Evolutionary conservation across 495 filamentous ascomycete genomes (phyloP).

Genomic region (Usnea hakonensis): DNA sequence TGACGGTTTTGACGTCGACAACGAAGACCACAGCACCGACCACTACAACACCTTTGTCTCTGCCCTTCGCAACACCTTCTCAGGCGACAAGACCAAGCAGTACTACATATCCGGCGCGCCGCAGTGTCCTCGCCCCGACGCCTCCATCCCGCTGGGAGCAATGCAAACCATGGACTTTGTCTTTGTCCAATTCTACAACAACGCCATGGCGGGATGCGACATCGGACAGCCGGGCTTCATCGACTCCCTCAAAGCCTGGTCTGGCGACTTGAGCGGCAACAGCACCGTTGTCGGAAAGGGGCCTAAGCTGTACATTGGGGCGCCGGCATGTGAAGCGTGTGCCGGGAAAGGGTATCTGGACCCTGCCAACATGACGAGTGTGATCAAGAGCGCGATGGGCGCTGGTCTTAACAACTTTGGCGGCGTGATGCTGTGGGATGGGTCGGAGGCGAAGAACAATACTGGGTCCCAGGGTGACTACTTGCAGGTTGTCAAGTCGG

Average conservation of each 20-base stretch:
- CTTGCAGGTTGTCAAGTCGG: slow-evolving; percentile 1
- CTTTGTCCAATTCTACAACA: slow-evolving; percentile 43
- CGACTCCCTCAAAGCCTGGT: slow-evolving; percentile 40
- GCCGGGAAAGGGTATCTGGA: slow-evolving; percentile 40
- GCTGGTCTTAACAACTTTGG: slow-evolving; percentile 33
- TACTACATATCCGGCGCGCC: slow-evolving; percentile 54
- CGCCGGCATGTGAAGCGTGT: slow-evolving; percentile 31
- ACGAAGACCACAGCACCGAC: slow-evolving; percentile 26
- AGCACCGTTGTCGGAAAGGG: slow-evolving; percentile 14
- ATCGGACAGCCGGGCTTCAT: slow-evolving; percentile 18
- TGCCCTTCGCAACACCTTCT: slow-evolving; percentile 39
- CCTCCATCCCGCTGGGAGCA: slow-evolving; percentile 38
- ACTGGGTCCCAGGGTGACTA: not conserved
- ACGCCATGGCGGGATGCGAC: slow-evolving; percentile 25
- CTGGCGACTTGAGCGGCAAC: slow-evolving; percentile 32
- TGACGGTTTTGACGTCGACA: slow-evolving; percentile 55
- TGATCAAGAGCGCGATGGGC: slow-evolving; percentile 25
- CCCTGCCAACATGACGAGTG: slow-evolving; percentile 31
- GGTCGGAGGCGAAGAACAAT: slow-evolving; percentile 24
- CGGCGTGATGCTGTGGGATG: slow-evolving; percentile 51
- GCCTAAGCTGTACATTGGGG: slow-evolving; percentile 42
- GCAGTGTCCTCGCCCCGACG: slow-evolving; percentile 48
- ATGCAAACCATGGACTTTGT: slow-evolving; percentile 33
- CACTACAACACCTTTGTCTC: slow-evolving; percentile 39
- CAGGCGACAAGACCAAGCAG: slow-evolving; percentile 33